Conservation (phyloP, 371 early-diverging fungal species). For the Catenaria anguillulae region DNA sequence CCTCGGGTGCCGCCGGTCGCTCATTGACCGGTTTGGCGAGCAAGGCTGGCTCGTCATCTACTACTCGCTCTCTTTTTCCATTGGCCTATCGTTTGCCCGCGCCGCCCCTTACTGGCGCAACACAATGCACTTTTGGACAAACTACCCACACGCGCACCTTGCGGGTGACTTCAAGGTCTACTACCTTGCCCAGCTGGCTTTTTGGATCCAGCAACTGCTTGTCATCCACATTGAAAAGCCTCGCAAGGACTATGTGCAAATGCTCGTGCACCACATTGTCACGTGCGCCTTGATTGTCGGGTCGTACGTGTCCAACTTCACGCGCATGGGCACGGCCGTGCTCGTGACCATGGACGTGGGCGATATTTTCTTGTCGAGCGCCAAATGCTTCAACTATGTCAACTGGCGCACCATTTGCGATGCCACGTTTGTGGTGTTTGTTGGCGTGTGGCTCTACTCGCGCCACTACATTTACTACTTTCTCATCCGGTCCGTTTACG, state of each 20-base stretch:
- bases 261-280: constrained; percentile 66
- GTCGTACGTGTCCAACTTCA: constrained; percentile 55
- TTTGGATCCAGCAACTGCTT: constrained; percentile 62
- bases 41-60: constrained; percentile 3
- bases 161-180: constrained; percentile 46
- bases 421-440: constrained; percentile 54
- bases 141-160: constrained; percentile 9
- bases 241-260: constrained; percentile 59
- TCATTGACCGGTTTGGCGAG: constrained; percentile 3
- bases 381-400: constrained; percentile 62
- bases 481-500: constrained; percentile 37
- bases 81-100: not conserved
- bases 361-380: constrained; percentile 57
- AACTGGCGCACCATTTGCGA: constrained; percentile 43
- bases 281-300: constrained; percentile 48
- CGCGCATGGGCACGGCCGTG: constrained; percentile 65
- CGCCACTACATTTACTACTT: constrained; percentile 47
- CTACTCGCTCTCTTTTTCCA: not conserved
- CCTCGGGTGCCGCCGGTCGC: not conserved
- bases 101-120: not conserved
- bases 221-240: constrained; percentile 56
- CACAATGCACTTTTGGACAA: not conserved
- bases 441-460: constrained; percentile 58
- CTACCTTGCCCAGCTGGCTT: constrained; percentile 61
- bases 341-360: constrained; percentile 65